phyloP scores from a whole-genome alignment of 345 rosid genomes.

The Turnera subulata region DNA sequence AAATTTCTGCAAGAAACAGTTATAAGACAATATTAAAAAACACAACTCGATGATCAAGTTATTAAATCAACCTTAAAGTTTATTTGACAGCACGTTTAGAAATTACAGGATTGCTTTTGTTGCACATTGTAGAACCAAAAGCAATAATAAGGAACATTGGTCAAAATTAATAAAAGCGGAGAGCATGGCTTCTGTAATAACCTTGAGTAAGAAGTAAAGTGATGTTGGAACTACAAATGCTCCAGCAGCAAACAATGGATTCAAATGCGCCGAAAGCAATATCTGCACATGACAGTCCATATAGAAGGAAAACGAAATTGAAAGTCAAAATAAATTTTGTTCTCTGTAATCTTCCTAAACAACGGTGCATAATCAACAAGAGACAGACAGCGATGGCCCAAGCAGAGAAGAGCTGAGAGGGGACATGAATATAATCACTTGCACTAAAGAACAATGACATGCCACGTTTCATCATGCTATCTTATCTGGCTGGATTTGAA shows the following conservation, averaged over 20 bases:
- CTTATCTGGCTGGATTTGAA: background rate
- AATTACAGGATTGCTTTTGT: background rate
- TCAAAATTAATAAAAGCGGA: background rate
- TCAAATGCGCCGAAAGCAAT: conserved; percentile 61
- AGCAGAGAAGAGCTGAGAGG: background rate
- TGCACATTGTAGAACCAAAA: background rate
- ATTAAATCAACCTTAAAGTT: background rate
- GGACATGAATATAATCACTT: background rate
- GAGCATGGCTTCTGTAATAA: conserved; percentile 12
- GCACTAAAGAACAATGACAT: background rate
- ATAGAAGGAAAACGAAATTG: conserved; percentile 7
- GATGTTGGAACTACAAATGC: conserved; percentile 85
- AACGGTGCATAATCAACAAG: no score
- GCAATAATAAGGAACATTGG: background rate
- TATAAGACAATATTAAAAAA: background rate
- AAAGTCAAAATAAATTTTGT: background rate
- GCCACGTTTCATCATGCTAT: background rate
- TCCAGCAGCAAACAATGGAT: conserved; percentile 65
- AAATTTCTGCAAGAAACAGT: conserved; percentile 47
- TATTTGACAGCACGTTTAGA: background rate
- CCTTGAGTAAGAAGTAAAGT: conserved; percentile 84
- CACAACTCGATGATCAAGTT: background rate
- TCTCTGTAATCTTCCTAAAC: no score
- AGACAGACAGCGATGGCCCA: background rate
- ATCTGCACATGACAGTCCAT: conserved; percentile 48